These are phyloP conservation scores for Neonectria faginata DNA, from an alignment of 2,329 filamentous ascomycete genomes.

Conservation along the genomic window DNA sequence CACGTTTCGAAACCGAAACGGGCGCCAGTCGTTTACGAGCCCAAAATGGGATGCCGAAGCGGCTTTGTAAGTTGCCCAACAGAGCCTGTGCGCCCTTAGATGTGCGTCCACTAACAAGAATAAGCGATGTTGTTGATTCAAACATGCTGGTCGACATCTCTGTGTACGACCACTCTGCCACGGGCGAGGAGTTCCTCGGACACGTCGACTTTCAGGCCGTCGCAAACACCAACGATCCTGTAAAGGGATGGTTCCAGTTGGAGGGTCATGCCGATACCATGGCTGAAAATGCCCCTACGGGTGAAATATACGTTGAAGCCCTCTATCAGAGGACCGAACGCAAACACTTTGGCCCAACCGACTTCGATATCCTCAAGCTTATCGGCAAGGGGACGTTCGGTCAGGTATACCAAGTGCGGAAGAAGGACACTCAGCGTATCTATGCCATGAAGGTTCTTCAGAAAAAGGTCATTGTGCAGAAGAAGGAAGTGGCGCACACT, in stretches of 20 bases:
- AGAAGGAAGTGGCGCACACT: conserved; percentile 98
- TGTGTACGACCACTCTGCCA: conserved; percentile 85
- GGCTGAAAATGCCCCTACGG: conserved; percentile 79
- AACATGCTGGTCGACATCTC: conserved; percentile 93
- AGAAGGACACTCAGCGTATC: conserved; percentile 94
- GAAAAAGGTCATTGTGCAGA: conserved; percentile 99
- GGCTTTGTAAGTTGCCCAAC: conserved; percentile 77
- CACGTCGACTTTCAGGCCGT: conserved; percentile 84
- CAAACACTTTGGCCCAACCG: conserved; percentile 91
- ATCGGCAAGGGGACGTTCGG: conserved; percentile 99
- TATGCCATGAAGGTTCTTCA: conserved; percentile 99
- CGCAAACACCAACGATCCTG: conserved; percentile 73
- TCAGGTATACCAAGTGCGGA: conserved; percentile 97
- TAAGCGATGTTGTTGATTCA: conserved; percentile 90
- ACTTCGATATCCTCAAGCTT: conserved; percentile 95
- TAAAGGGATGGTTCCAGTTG: conserved; percentile 88
- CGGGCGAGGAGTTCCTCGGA: conserved; percentile 90
- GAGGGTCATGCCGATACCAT: conserved; percentile 79
- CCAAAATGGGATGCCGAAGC: conserved; percentile 97
- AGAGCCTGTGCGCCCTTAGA: not conserved
- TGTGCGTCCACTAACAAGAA: conserved; percentile 29
- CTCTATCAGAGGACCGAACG: conserved; percentile 88
- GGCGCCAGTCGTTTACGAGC: conserved; percentile 73
- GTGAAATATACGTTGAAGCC: conserved; percentile 90
- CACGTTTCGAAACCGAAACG: conserved; percentile 70